Percentiles rank a stretch among this genome's conserved stretches.
phyloP scores from a whole-genome alignment of 2,329 filamentous ascomycete species.

The Nemania abortiva region DNA sequence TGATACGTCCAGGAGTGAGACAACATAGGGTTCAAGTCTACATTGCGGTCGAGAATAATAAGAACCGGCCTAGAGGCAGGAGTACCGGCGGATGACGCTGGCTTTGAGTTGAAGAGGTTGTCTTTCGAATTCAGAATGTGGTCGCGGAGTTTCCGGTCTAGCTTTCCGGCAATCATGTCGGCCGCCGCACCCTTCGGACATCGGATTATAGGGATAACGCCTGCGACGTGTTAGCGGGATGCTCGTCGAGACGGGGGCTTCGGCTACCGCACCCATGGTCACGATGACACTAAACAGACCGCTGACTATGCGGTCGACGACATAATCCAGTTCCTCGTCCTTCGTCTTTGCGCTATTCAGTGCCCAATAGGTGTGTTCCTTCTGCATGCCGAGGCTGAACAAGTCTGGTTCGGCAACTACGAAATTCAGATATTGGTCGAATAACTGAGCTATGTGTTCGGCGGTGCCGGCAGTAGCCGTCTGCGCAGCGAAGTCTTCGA shows the following conservation, averaged over 20 bases:
- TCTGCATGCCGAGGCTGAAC: conserved; percentile 93
- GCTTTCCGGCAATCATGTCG: conserved; percentile 92
- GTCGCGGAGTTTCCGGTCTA: conserved; percentile 95
- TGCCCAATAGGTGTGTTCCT: conserved; percentile 92
- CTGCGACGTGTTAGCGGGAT: conserved; percentile 56
- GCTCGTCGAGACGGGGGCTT: not conserved
- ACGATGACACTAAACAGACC: conserved; percentile 98
- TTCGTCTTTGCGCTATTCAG: conserved; percentile 92
- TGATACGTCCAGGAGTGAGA: conserved; percentile 91
- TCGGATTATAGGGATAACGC: conserved; percentile 92
- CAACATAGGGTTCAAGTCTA: conserved; percentile 97
- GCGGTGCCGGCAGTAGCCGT: conserved; percentile 86
- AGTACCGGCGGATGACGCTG: conserved; percentile 69
- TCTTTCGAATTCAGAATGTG: conserved; percentile 98
- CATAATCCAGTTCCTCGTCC: conserved; percentile 87
- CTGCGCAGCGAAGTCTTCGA: conserved; percentile 94
- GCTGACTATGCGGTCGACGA: conserved; percentile 92
- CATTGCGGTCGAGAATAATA: conserved; percentile 92
- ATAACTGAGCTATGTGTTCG: conserved; percentile 91
- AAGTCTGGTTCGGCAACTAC: conserved; percentile 95
- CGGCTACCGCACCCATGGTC: conserved; percentile 81
- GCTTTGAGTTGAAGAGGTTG: conserved; percentile 83
- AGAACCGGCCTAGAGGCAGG: conserved; percentile 86
- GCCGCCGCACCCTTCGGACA: conserved; percentile 93
- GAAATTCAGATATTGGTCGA: conserved; percentile 97